phyloP scores from a whole-genome alignment of 139 green algal genomes.

The Chlorella vulgaris region DNA sequence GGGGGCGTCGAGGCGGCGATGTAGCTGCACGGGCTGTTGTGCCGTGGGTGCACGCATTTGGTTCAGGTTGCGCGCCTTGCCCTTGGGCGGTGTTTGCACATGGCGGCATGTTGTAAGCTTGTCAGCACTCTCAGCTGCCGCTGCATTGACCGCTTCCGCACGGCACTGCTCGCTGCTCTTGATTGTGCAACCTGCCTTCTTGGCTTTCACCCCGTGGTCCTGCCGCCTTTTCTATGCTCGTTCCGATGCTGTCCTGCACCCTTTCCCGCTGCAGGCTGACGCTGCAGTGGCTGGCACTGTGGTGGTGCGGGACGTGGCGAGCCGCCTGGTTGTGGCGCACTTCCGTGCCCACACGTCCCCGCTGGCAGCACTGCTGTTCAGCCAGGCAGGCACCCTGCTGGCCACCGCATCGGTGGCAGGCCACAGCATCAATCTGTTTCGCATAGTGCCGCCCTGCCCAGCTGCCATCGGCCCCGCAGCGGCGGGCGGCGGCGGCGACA shows the following conservation, averaged over 20 bases:
- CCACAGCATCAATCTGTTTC: conserved; percentile 66
- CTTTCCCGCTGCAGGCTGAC: neutral
- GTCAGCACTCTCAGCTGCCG: too few species aligned
- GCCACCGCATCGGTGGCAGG: conserved; percentile 61
- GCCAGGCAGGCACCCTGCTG: conserved; percentile 61
- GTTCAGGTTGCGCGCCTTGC: too few species aligned
- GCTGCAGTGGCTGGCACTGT: conserved; percentile 49
- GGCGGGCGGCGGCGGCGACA: neutral
- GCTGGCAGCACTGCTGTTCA: conserved; percentile 55
- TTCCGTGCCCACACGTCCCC: conserved; percentile 63
- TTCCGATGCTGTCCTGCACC: neutral
- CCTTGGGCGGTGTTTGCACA: neutral
- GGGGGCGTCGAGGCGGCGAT: too few species aligned
- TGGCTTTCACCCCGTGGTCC: too few species aligned
- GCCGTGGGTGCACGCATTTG: neutral
- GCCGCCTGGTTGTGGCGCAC: conserved; percentile 51
- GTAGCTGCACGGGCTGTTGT: too few species aligned
- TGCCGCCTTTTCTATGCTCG: too few species aligned
- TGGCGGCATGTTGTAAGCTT: too few species aligned
- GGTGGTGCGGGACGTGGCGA: conserved; percentile 61
- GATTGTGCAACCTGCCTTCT: too few species aligned
- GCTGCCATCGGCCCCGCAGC: too few species aligned
- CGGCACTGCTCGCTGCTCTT: too few species aligned
- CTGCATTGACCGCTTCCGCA: too few species aligned
- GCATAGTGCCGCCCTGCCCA: neutral